These are phyloP conservation scores for Pythium scleroteichum DNA, from an alignment of 352 stramenopile genomes.

Conservation along the genomic window DNA sequence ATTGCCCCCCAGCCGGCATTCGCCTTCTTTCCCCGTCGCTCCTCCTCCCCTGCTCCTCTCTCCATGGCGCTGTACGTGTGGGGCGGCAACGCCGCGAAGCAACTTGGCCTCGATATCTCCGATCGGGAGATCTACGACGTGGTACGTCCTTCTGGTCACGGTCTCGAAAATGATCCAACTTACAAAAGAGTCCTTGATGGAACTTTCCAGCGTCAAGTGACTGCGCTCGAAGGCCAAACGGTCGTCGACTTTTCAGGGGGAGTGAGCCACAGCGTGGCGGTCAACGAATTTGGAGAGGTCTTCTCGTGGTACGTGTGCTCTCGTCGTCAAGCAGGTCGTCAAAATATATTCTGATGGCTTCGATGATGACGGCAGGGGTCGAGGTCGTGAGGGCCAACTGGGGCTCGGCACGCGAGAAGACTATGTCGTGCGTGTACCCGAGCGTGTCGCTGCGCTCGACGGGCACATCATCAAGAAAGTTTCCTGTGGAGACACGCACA, in stretches of 20 bases:
- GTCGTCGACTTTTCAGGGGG: slow-evolving; percentile 76
- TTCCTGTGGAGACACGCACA: slow-evolving; percentile 77
- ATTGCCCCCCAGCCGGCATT: slow-evolving; percentile 1
- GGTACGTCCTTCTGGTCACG: slow-evolving; percentile 25
- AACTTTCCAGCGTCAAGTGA: slow-evolving; percentile 43
- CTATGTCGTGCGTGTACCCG: slow-evolving; percentile 35
- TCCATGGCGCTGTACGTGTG: slow-evolving; percentile 77
- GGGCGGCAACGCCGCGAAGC: slow-evolving; percentile 72
- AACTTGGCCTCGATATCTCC: slow-evolving; percentile 53
- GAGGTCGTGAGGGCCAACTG: slow-evolving; percentile 70
- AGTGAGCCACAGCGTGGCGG: slow-evolving; percentile 70
- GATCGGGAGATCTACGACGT: slow-evolving; percentile 65
- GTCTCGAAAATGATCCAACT: no score
- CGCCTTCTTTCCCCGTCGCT: background rate
- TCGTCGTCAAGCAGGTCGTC: no score
- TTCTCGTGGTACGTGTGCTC: slow-evolving; percentile 65
- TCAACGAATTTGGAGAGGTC: slow-evolving; percentile 83
- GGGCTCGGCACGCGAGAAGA: slow-evolving; percentile 44
- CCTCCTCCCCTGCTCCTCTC: background rate
- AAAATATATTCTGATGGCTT: no score
- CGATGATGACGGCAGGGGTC: slow-evolving; percentile 35
- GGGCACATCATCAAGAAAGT: slow-evolving; percentile 68
- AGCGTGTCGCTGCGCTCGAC: slow-evolving; percentile 53
- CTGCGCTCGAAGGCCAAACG: slow-evolving; percentile 52
- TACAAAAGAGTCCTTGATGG: no score